phyloP scores from a whole-genome alignment of 352 stramenopile species.

The Pythium dissotocum region DNA sequence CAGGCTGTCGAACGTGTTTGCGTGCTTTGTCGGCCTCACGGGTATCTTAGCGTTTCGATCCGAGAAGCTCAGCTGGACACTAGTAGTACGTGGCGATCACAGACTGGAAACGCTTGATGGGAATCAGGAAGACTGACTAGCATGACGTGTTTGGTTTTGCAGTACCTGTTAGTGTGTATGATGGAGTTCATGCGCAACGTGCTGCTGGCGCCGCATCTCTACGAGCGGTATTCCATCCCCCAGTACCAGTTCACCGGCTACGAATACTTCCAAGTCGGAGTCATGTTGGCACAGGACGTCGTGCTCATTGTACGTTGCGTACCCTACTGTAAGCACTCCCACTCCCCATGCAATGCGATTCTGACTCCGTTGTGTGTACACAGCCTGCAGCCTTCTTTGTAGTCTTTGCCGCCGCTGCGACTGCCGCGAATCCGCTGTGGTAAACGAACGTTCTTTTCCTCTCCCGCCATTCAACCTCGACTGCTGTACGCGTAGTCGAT shows the following conservation, averaged over 20 bases:
- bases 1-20: conserved; percentile 74
- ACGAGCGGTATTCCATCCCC: conserved; percentile 59
- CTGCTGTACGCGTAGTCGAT: conserved; percentile 1
- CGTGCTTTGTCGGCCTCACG: conserved; percentile 62
- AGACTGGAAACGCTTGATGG: neutral
- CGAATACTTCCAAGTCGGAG: conserved; percentile 70
- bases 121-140: neutral
- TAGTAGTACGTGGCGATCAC: conserved; percentile 52
- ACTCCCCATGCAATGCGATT: neutral
- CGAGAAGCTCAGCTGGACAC: conserved; percentile 77
- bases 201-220: conserved; percentile 63
- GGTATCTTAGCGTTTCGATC: conserved; percentile 71
- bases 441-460: conserved; percentile 23
- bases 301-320: conserved; percentile 63
- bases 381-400: conserved; percentile 69
- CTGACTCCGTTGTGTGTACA: conserved; percentile 14
- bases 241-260: conserved; percentile 64
- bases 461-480: neutral
- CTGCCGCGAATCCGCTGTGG: conserved; percentile 61
- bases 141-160: neutral
- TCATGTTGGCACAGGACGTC: conserved; percentile 62
- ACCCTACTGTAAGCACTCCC: neutral
- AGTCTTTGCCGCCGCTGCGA: conserved; percentile 62
- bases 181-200: conserved; percentile 75
- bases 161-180: conserved; percentile 71